These are phyloP conservation scores for Thecaphora thlaspeos DNA, from an alignment of 1,284 basidiomycete species.

Conservation along the genomic window DNA sequence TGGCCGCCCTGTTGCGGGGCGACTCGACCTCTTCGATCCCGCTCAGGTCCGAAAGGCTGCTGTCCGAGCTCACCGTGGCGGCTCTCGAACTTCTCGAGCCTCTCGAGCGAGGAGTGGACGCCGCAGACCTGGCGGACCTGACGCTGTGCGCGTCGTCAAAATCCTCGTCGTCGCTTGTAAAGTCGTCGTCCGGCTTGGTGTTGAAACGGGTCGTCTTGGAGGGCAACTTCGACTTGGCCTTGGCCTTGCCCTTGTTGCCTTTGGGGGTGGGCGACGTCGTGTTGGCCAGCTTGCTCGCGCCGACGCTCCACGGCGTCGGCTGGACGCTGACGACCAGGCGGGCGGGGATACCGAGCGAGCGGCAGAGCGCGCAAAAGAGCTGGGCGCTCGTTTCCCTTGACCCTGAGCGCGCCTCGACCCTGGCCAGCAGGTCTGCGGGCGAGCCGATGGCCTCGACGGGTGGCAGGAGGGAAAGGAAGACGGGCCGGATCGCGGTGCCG, in stretches of 20 bases:
- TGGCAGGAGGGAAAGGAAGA: conserved; percentile 59
- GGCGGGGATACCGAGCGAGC: conserved; percentile 81
- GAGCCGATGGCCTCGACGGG: conserved; percentile 71
- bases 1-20: neutral
- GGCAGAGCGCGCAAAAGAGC: conserved; percentile 84
- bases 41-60: conserved; percentile 13
- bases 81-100: conserved; percentile 6
- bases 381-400: conserved; percentile 85
- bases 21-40: conserved; percentile 1
- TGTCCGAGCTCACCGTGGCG: conserved; percentile 9
- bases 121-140: conserved; percentile 7
- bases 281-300: conserved; percentile 50
- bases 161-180: conserved; percentile 41
- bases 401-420: conserved; percentile 74
- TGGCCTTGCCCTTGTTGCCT: conserved; percentile 49
- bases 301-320: conserved; percentile 75
- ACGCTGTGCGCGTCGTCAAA: conserved; percentile 1
- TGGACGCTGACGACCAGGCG: conserved; percentile 87
- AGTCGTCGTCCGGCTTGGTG: conserved; percentile 29
- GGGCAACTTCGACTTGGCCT: conserved; percentile 3
- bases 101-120: conserved; percentile 4
- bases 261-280: conserved; percentile 26
- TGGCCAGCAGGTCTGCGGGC: conserved; percentile 83
- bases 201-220: conserved; percentile 10
- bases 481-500: conserved; percentile 36